Base-by-base conservation (phyloP, 2,329 filamentous ascomycete genomes). In the Colletotrichum orchidophilum region DNA sequence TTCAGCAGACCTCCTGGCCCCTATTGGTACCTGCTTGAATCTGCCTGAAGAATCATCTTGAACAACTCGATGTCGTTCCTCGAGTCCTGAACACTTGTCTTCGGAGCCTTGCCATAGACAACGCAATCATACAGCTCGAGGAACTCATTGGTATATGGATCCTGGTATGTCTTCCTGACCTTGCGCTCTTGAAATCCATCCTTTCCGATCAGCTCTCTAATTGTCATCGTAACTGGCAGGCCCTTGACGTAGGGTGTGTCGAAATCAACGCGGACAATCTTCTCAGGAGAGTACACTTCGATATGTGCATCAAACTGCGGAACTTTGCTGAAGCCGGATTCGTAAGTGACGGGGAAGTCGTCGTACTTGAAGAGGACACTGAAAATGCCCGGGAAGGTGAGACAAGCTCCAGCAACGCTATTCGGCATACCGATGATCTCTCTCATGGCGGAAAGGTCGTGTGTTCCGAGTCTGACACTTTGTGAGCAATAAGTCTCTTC, bases 211-310 rank as follows among this genome's bases (percentile, higher is more conserved):
- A 80, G 79, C 53, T 90, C 87, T 6, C 81, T 75, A 9, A 89
- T 78, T 0, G 77, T 78, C 64, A 90, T 83, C 6, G 80, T 85
- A 27, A 88, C 85, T 0, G 86, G 85, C 1, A 89, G 77, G 0
- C 84, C 87, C 73, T 88, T 88, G n/a, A 90, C 81, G 66, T 86
- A 90, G 0, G 89, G 89, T 0, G 87, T 86, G 66, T 91, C 87
- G 73, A 87, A 90, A 42, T 86, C 76, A 12, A 91, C 81, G 1
- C 80, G 82, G 0, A 91, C 85, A 0, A 84, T 85, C 78, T 91
- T 91, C 7, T 83, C 80, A 18, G 81, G 76, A 0, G 84, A 84
- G 73, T 89, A 91, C 0, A 91, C 80, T 3, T 85, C 85, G 7
- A 89, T 76, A 53, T 85, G 82, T 0, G 87, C 85, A 64, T 89